Base-by-base conservation (phyloP, 2,329 filamentous ascomycete species). In the Penicillium hesseltinei region DNA sequence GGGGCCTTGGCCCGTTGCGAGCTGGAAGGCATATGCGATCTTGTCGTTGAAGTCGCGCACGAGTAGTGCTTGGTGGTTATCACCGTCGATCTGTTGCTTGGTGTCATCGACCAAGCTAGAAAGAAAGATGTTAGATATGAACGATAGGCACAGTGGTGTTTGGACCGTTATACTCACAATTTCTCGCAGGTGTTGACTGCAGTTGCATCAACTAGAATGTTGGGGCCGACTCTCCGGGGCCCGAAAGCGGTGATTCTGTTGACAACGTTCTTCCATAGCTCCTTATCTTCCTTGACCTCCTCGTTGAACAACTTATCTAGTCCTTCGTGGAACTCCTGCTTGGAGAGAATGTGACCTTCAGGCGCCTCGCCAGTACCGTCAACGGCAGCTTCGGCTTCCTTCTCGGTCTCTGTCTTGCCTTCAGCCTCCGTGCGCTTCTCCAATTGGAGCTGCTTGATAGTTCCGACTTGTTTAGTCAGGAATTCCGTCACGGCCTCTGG, bases 181-280 rank as follows among this genome's bases (percentile, higher is more conserved):
- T 86, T 89, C 47, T 88, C 82, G 64, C 90, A 90, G 42, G 89
- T 85, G 36, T 86, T 84, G 19, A 85, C 84, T 40, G 84, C 80
- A 0, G 93, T 97, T 4, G 85, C 82, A 72, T 99, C 94, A 57
- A 99, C 85, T 7, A 99, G 81, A 5, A 99, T 76, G 71, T 99
- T 99, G 1, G 93, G 91, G 0, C 94, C 94, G 13, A 87, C 87
- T 65, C 93, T 81, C 55, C 89, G 82, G 2, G 94, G 93, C 0
- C 93, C 94, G 72, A 99, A 99, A 0, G 91, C 89, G n/a, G 87
- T 85, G 65, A 99, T 93, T 67, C 87, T 87, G 59, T 95, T 87
- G 29, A 94, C 84, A 11, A 88, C 80, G 60, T 86, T 85, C 62
- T 85, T 86, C 91, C 92, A 97, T 1, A 84, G 73, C 13, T 96